Evolutionary conservation across 345 rosid species (phyloP).

Genomic region (Pugionium dolabratum): DNA sequence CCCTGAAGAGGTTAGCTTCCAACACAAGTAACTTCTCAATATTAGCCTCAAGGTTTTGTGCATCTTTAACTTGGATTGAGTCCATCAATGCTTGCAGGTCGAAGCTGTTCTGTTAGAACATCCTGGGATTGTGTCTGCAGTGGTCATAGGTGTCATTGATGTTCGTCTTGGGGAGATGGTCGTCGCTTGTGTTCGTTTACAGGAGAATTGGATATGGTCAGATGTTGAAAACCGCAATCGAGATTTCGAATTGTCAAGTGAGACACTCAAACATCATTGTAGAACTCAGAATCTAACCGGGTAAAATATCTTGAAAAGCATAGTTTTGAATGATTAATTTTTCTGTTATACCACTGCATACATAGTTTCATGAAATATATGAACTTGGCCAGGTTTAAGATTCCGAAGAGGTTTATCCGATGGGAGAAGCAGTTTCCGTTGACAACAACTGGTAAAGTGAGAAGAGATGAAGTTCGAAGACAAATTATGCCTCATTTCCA

Average conservation of each 20-base stretch:
- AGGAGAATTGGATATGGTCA: constrained; percentile 67
- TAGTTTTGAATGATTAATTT: not conserved
- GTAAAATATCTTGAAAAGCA: constrained; percentile 29
- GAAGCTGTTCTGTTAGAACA: constrained; percentile 61
- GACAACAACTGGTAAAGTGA: constrained; percentile 70
- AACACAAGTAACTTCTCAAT: constrained; percentile 10
- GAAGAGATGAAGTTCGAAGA: constrained; percentile 59
- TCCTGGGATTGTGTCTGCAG: constrained; percentile 55
- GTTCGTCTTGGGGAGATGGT: constrained; percentile 70
- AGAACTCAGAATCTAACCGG: constrained; percentile 60
- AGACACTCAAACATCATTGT: constrained; percentile 52
- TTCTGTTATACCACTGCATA: too few species aligned
- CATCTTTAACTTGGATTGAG: not conserved
- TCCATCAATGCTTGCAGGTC: constrained; percentile 42
- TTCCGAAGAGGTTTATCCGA: constrained; percentile 61
- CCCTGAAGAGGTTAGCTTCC: constrained; percentile 75
- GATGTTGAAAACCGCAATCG: constrained; percentile 30
- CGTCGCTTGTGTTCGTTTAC: constrained; percentile 63
- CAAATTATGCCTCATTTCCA: constrained; percentile 51
- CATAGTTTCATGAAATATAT: not conserved
- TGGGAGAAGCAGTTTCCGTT: constrained; percentile 72
- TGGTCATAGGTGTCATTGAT: constrained; percentile 67
- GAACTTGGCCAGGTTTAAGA: constrained; percentile 63
- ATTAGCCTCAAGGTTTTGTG: constrained; percentile 2
- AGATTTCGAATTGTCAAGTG: constrained; percentile 47